Evolutionary conservation across 768 basidiomycete species (phyloP), one percentile per base, ranked within the genome.

Genomic region (Boletus barrowsii): DNA sequence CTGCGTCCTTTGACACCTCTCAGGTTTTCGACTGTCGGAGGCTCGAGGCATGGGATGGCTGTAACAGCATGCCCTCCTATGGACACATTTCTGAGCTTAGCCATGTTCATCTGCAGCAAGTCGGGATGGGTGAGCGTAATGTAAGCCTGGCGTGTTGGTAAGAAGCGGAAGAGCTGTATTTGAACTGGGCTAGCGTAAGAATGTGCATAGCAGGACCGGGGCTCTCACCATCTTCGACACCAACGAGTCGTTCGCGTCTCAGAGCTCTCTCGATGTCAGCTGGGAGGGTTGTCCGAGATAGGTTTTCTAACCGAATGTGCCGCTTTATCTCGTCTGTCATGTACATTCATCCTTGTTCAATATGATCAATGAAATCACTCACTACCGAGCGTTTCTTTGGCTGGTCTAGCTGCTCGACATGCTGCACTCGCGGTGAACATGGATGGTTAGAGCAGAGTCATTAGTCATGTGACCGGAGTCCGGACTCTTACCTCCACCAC

Each of bases 121-220:
- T 81, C 73, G 1, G 81, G 68, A 35, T 76, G 72, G 11, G 76
- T 67, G 52, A 90, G 68, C 14, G 81, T 80, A 44, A 92, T 67
- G 58, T 79, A 72, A 8, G 86, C 89, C 20, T 71, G 69, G 30
- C 83, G 81, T 2, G 81, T 82, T 8, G 87, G 84, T 22, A 71
- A 63, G 69, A 88, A 87, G 48, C 78, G 78, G 37, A 75, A 60
- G 61, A 91, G 88, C 49, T 84, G 74, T 29, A 88, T 62, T 18
- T 78, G 73, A 24, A 84, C 88, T 89, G 26, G 47, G 15, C 35
- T 13, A 14, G 47, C 7, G 30, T 61, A 55, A 66, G 64, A 50
- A 37, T 20, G 10, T 11, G 42, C 50, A 36, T 49, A 14, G 9
- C 5, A 48, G 17, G 30, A 50, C 10, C 24, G 15, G 37, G 14